Evolutionary conservation across 2,329 filamentous ascomycete species (phyloP).

Genomic region (Drechslerella stenobrocha): DNA sequence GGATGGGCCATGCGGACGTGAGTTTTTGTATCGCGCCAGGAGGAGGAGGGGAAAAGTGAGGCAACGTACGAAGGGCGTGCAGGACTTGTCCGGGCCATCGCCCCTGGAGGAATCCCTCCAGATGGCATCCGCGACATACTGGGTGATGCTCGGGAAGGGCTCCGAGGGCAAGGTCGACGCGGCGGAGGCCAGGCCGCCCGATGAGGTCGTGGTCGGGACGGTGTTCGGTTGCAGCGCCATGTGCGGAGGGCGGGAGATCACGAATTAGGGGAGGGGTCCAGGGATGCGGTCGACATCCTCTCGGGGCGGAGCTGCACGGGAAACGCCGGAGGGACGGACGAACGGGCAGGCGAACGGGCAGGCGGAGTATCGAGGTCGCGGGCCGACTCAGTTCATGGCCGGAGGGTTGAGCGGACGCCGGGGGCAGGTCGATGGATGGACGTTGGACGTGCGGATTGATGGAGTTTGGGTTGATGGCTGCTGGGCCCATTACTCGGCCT

Average conservation of each 20-base stretch:
- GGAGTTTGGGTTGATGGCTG: constrained; percentile 1
- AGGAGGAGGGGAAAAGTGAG: not conserved
- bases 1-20: constrained; percentile 53
- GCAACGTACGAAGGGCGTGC: constrained; percentile 48
- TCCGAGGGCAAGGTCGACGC: constrained; percentile 10
- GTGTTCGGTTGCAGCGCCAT: constrained; percentile 28
- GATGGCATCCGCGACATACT: constrained; percentile 32
- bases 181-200: constrained; percentile 14
- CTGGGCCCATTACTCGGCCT: constrained; percentile 30
- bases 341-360: too few species aligned
- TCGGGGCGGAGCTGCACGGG: not conserved
- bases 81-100: constrained; percentile 39
- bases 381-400: too few species aligned
- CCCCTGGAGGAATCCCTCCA: constrained; percentile 41
- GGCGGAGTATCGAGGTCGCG: too few species aligned
- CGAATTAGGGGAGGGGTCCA: constrained; percentile 41
- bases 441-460: constrained; percentile 1
- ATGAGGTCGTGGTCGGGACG: constrained; percentile 26
- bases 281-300: constrained; percentile 43
- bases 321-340: too few species aligned
- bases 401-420: too few species aligned
- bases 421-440: too few species aligned
- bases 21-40: constrained; percentile 54
- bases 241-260: constrained; percentile 31
- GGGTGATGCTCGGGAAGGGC: constrained; percentile 9